Percentiles rank a stretch among this genome's conserved stretches.
These are phyloP conservation scores for Schwanniomyces vanrijiae DNA, from an alignment of 805 yeast species.

Conservation along the genomic window DNA sequence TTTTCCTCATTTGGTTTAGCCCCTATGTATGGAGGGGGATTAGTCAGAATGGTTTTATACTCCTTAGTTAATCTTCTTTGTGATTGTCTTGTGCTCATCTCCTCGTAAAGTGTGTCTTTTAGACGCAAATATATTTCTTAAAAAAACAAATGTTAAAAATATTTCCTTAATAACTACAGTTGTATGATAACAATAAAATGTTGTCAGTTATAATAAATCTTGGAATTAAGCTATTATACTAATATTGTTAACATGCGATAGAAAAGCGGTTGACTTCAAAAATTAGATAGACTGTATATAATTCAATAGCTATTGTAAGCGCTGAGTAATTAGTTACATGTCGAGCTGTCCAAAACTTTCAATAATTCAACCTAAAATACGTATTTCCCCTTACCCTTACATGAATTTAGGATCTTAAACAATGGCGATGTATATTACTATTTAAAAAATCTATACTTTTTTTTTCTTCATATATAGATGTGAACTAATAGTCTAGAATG, in stretches of 20 bases:
- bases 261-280: background rate
- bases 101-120: background rate
- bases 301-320: too few relatives aligned
- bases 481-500: too few relatives aligned
- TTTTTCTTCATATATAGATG: too few relatives aligned
- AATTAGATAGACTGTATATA: background rate
- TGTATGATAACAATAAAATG: background rate
- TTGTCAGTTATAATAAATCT: background rate
- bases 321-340: too few relatives aligned
- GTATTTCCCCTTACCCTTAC: too few relatives aligned
- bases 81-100: slow-evolving; percentile 42
- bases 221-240: background rate
- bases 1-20: slow-evolving; percentile 89
- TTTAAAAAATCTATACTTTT: too few relatives aligned
- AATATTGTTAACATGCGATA: too few relatives aligned
- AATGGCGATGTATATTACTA: too few relatives aligned
- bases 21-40: slow-evolving; percentile 79
- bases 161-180: background rate
- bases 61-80: slow-evolving; percentile 67
- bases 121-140: background rate
- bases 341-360: too few relatives aligned
- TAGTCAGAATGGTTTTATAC: slow-evolving; percentile 71
- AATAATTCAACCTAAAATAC: too few relatives aligned
- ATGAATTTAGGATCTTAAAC: too few relatives aligned
- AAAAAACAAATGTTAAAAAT: background rate